These are phyloP conservation scores for Adansonia rubrostipa DNA, from an alignment of 441 rosid genomes.

Conservation along the genomic window DNA sequence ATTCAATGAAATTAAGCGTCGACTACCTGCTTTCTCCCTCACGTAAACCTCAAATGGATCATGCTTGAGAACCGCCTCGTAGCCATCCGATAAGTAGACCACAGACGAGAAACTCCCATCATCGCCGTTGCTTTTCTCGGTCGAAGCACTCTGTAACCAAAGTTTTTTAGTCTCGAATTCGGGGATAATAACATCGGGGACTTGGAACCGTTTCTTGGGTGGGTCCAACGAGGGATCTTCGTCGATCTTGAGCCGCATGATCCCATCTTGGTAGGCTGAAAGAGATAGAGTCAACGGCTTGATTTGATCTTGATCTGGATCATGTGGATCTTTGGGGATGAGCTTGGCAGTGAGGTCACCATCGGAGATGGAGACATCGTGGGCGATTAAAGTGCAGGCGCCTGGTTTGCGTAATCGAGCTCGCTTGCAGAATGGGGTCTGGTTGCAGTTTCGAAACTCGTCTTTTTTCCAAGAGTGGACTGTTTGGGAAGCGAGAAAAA, in stretches of 20 bases:
- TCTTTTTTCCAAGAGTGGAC: slow-evolving; percentile 87
- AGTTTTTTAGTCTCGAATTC: slow-evolving; percentile 74
- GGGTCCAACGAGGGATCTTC: slow-evolving; percentile 67
- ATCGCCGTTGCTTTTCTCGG: slow-evolving; percentile 60
- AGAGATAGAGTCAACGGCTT: slow-evolving; percentile 73
- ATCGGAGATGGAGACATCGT: slow-evolving; percentile 60
- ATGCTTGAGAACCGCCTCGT: slow-evolving; percentile 82
- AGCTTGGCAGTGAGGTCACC: slow-evolving; percentile 86
- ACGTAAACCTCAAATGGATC: slow-evolving; percentile 86
- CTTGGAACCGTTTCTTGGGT: slow-evolving; percentile 79
- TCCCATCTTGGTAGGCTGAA: slow-evolving; percentile 68
- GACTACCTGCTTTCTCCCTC: slow-evolving; percentile 59
- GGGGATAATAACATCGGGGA: slow-evolving; percentile 71
- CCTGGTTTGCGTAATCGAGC: slow-evolving; percentile 83
- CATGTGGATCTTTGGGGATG: slow-evolving; percentile 35
- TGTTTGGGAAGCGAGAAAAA: slow-evolving; percentile 49
- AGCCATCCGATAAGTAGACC: slow-evolving; percentile 63
- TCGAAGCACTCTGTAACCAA: slow-evolving; percentile 60
- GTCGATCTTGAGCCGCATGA: slow-evolving; percentile 77
- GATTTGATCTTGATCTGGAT: slow-evolving; percentile 42
- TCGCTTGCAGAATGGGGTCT: slow-evolving; percentile 96
- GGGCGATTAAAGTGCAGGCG: slow-evolving; percentile 50
- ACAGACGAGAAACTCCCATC: slow-evolving; percentile 56
- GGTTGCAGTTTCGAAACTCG: slow-evolving; percentile 93
- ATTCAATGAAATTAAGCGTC: slow-evolving; percentile 68